Base-by-base conservation (phyloP, 495 filamentous ascomycete genomes). In the Xanthoparmelia taractica region DNA sequence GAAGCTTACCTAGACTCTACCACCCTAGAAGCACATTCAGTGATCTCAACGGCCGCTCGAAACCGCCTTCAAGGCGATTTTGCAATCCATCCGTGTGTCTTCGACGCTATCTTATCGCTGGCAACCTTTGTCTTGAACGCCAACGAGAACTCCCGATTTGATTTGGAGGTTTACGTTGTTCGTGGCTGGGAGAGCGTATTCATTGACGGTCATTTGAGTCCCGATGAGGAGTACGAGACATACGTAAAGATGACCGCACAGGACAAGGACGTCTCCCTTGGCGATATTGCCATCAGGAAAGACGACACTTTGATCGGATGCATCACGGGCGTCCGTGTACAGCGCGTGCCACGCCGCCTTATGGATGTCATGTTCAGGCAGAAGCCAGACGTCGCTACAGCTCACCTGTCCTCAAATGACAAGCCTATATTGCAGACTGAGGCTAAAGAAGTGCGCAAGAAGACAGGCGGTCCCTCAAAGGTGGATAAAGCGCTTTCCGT, bases 401-500 rank as follows among this genome's bases (percentile, higher is more conserved):
- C 36, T 58, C 37, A 45, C 31, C 27, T 11, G n/a, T n/a, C n/a
- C n/a, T n/a, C n/a, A n/a, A n/a, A n/a, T n/a, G n/a, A n/a, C 47
- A 54, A 4, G 23, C n/a, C 38, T 29, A 20, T 10, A 40, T 43
- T 38, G 31, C 41, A 61, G 41, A 29, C 59, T 29, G 47, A 38
- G 23, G 20, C 7, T 40, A 38, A 27, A 13, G 29, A 33, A 25
- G 29, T 40, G 45, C 31, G 6, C 12, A 54, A 54, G 45, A 61
- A 54, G 20, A 23, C 7, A 38, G 59, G 31, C 20, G 59, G 48
- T 37, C 33, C 45, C 27, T 38, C 56, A 37, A 65, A 60, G n/a
- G 54, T 73, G 31, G 67, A 64, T 13, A 72, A 71, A n/a, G 81
- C 83, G 54, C 79, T 89, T n/a, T 52, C 64, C 20, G 65, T 69